These are phyloP conservation scores for Uronychia binucleata DNA, from an alignment of 73 alveolate genomes.

Conservation along the genomic window DNA sequence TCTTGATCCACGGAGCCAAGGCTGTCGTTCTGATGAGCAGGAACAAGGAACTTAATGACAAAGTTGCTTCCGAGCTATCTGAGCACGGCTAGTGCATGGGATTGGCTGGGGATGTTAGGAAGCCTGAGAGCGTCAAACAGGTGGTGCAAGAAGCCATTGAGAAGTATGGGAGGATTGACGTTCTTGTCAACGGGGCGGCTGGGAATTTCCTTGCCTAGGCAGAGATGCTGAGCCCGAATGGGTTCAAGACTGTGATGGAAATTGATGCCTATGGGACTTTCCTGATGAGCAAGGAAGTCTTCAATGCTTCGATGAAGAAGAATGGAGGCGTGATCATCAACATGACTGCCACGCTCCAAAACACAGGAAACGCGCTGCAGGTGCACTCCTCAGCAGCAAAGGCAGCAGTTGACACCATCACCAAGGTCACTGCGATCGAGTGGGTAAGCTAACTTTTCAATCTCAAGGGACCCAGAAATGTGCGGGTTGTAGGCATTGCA, in stretches of 20 bases:
- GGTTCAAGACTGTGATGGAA: slow-evolving; percentile 86
- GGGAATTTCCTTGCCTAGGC: slow-evolving; percentile 89
- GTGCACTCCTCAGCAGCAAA: slow-evolving; percentile 90
- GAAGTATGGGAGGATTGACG: slow-evolving; percentile 72
- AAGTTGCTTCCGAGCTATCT: slow-evolving; percentile 58
- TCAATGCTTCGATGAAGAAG: slow-evolving; percentile 63
- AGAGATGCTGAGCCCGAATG: slow-evolving; percentile 76
- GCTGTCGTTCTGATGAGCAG: slow-evolving; percentile 83
- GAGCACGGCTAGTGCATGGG: slow-evolving; percentile 55
- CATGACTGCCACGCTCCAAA: slow-evolving; percentile 81
- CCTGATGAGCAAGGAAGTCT: slow-evolving; percentile 73
- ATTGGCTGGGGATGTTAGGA: slow-evolving; percentile 78
- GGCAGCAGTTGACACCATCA: slow-evolving; percentile 87
- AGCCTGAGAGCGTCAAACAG: slow-evolving; percentile 65
- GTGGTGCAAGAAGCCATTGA: slow-evolving; percentile 60
- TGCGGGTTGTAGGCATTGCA: slow-evolving; percentile 82
- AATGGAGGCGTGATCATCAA: slow-evolving; percentile 83
- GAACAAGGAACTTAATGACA: slow-evolving; percentile 64
- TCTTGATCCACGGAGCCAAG: slow-evolving; percentile 75
- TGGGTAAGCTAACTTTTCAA: slow-evolving; percentile 21
- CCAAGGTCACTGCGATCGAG: slow-evolving; percentile 86
- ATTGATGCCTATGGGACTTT: slow-evolving; percentile 89
- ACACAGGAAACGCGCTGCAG: slow-evolving; percentile 73
- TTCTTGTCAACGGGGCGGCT: slow-evolving; percentile 91
- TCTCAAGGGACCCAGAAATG: slow-evolving; percentile 68